Evolutionary conservation across 2,329 filamentous ascomycete genomes (phyloP), one percentile per base, ranked within the genome.

Genomic region (Colletotrichum eleusines): DNA sequence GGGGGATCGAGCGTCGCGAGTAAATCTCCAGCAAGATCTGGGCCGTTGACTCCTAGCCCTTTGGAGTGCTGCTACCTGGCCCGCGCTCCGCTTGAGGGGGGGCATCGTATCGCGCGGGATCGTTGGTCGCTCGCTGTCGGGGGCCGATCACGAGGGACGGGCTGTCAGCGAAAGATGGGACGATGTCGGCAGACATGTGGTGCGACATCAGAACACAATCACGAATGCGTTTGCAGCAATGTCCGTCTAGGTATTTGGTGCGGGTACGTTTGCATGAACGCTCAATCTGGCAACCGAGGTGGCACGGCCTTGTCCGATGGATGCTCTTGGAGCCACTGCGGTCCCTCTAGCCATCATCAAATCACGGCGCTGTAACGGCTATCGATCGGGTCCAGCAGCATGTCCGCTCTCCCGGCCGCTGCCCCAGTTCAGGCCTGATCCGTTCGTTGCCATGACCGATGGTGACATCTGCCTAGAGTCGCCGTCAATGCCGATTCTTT

Each of bases 141-240:
- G 20, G 55, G 51, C 42, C 57, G 57, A 67, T 67, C 68, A 71
- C 68, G 68, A 71, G 68, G 54, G 63, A 51, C 38, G 35, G 42
- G 26, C 35, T n/a, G 64, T 48, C 50, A 53, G 50, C 67, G 31
- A 40, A 58, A 69, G 31, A 69, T 63, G 55, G 58, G 58, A 68
- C 69, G 64, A 68, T 44, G 46, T 63, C 53, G 69, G 69, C 58
- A 69, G 58, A 63, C 64, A 63, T 63, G 64, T 71, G 64, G 53
- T 54, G 42, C 53, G 58, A 71, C 64, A 71, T 59, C 44, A 71
- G 64, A 42, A 51, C 51, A 71, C 64, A n/a, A 40, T 28, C 18
- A 16, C 20, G 26, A 44, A 44, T 67, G 63, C 33, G 14, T 26
- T 26, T 54, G 53, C n/a, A 35, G n/a, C n/a, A n/a, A n/a, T n/a